A percentile compares a stretch with the other conserved stretches of the same genome.
Evolutionary conservation across 2,329 filamentous ascomycete species (phyloP).

Genomic region (Aureobasidium musti): DNA sequence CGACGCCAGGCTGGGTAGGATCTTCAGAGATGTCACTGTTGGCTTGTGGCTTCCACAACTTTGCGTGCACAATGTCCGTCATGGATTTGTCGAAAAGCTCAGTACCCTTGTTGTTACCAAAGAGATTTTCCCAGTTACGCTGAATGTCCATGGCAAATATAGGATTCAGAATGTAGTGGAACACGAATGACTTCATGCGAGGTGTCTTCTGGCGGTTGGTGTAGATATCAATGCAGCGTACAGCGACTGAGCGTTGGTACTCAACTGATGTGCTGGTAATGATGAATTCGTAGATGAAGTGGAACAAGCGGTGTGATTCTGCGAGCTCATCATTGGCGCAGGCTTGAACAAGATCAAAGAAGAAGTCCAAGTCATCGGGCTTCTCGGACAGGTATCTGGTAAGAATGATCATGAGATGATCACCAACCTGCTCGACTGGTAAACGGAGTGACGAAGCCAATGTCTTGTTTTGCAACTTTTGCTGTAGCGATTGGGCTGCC

Average conservation of each 20-base stretch:
- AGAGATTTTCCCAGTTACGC: conserved; percentile 66
- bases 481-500: conserved; percentile 77
- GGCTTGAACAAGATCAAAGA: conserved; percentile 81
- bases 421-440: conserved; percentile 82
- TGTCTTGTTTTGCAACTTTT: conserved; percentile 67
- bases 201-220: conserved; percentile 76
- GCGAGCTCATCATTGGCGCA: conserved; percentile 83
- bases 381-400: conserved; percentile 75
- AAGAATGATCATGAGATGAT: conserved; percentile 83
- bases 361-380: conserved; percentile 65
- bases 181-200: conserved; percentile 87
- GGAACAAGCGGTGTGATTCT: conserved; percentile 70
- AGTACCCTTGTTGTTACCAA: conserved; percentile 58
- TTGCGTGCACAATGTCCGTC: conserved; percentile 86
- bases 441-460: conserved; percentile 74
- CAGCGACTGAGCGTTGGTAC: conserved; percentile 78
- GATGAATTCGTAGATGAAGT: conserved; percentile 82
- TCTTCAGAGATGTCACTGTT: conserved; percentile 81
- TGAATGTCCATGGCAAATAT: conserved; percentile 96
- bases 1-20: conserved; percentile 78
- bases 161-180: conserved; percentile 91
- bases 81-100: conserved; percentile 82
- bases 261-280: conserved; percentile 83
- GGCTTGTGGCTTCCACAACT: conserved; percentile 86
- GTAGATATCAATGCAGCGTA: conserved; percentile 86